A percentile compares a stretch with the other conserved stretches of the same genome.
phyloP scores from a whole-genome alignment of 2,329 filamentous ascomycete species.

The Myriosclerotinia scirpicola region DNA sequence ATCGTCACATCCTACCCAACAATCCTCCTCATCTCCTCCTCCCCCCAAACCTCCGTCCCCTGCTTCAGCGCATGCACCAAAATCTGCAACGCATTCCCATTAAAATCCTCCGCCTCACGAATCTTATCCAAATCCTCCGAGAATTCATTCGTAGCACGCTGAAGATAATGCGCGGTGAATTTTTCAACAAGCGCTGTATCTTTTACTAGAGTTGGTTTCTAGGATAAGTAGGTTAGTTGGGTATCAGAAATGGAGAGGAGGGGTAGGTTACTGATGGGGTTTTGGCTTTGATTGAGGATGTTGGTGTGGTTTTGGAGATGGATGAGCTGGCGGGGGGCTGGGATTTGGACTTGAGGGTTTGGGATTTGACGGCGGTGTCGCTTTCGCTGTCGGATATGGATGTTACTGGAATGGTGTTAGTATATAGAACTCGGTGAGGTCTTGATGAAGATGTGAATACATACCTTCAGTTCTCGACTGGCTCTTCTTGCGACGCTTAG shows the following conservation, averaged over 20 bases:
- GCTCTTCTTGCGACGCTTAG: conserved; percentile 24
- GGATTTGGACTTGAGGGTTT: neutral
- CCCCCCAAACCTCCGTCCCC: conserved; percentile 60
- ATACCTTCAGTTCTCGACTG: conserved; percentile 24
- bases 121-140: conserved; percentile 73
- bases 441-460: neutral
- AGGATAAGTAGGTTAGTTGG: neutral
- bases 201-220: conserved; percentile 28
- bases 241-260: neutral
- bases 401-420: neutral
- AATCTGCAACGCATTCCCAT: conserved; percentile 60
- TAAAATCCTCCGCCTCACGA: conserved; percentile 69
- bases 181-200: conserved; percentile 51
- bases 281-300: conserved; percentile 16
- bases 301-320: neutral
- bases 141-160: conserved; percentile 67
- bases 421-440: neutral
- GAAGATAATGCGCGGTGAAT: conserved; percentile 58
- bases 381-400: conserved; percentile 22
- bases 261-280: neutral
- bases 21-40: conserved; percentile 49
- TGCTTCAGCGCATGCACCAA: conserved; percentile 69
- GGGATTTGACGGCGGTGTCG: conserved; percentile 7
- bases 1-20: conserved; percentile 24
- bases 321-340: neutral